Conservation (phyloP, 345 rosid species). For the Diplotaxis tenuifolia region DNA sequence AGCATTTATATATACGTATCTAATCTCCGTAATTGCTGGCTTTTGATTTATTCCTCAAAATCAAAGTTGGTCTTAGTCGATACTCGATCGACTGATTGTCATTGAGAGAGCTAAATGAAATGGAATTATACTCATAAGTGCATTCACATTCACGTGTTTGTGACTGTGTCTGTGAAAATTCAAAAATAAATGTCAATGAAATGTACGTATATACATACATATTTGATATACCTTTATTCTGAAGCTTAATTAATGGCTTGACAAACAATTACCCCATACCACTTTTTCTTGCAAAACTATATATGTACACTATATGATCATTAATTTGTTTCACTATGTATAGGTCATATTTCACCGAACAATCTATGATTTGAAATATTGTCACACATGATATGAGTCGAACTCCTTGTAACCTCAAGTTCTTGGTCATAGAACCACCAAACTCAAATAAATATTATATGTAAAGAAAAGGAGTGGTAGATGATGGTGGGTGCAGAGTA, state of each 20-base stretch:
- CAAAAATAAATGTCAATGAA: background rate
- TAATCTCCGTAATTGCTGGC: constrained; percentile 34
- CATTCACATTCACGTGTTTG: background rate
- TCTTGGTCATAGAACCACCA: constrained; percentile 19
- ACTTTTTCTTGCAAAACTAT: background rate
- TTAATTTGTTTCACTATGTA: background rate
- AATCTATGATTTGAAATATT: background rate
- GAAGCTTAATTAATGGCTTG: background rate
- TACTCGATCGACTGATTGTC: background rate
- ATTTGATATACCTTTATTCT: background rate
- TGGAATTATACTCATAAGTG: background rate
- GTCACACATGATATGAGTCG: background rate
- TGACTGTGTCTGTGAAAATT: background rate
- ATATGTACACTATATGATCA: background rate
- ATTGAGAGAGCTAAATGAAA: background rate
- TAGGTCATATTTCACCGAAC: background rate
- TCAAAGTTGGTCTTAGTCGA: background rate
- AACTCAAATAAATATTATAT: background rate
- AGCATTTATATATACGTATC: background rate
- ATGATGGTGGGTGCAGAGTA: constrained; percentile 21
- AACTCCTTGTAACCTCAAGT: constrained; percentile 5
- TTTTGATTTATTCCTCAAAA: constrained; percentile 3
- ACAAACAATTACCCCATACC: background rate
- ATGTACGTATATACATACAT: background rate
- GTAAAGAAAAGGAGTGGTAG: constrained; percentile 12